Conservation (phyloP, 306 rosid genomes). For the Cucumis cinereus region DNA sequence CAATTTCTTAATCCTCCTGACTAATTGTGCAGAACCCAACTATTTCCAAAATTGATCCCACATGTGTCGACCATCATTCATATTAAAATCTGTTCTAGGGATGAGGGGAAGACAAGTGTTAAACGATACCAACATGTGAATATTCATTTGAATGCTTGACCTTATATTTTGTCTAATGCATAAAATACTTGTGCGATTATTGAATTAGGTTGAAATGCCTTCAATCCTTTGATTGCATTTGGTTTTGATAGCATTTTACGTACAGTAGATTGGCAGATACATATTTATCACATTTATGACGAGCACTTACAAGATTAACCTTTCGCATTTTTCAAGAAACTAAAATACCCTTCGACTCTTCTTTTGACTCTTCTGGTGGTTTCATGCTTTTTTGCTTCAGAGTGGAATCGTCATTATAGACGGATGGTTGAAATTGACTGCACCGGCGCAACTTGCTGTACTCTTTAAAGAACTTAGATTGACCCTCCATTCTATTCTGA, state of each 20-base stretch:
- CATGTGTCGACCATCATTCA: background rate
- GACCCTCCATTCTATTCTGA: conserved; percentile 70
- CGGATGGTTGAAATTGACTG: conserved; percentile 90
- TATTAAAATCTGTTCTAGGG: background rate
- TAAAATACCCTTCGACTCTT: background rate
- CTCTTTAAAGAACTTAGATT: conserved; percentile 77
- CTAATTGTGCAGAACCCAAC: background rate
- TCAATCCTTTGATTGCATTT: background rate
- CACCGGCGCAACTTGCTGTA: conserved; percentile 96
- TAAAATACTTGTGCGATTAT: background rate
- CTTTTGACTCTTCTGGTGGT: background rate
- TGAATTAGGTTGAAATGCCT: background rate
- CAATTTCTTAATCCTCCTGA: background rate
- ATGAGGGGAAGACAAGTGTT: background rate
- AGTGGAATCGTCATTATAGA: conserved; percentile 63
- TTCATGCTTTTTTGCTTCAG: conserved; percentile 23
- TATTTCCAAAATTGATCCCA: background rate
- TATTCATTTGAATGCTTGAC: background rate
- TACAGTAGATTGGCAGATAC: background rate
- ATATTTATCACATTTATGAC: background rate
- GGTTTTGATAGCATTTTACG: background rate
- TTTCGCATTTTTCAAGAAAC: background rate
- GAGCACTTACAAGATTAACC: background rate
- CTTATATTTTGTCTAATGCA: background rate
- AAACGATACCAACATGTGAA: background rate